phyloP scores from a whole-genome alignment of 176 grass and related monocot genomes.

The Oryza australiensis region DNA sequence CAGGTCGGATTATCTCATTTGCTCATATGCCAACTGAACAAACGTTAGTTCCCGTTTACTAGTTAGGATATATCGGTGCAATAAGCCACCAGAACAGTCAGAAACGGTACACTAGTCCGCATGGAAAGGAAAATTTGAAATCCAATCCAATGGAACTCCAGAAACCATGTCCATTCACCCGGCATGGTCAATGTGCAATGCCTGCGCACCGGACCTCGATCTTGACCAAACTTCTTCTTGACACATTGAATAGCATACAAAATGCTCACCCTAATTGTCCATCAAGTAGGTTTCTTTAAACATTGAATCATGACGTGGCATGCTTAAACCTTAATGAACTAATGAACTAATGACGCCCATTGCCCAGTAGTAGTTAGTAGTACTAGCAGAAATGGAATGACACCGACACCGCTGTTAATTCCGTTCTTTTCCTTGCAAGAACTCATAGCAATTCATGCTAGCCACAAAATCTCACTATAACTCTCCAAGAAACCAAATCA shows the following conservation, averaged over 20 bases:
- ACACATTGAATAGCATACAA: background rate
- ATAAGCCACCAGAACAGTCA: background rate
- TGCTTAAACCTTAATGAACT: background rate
- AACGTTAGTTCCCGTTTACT: background rate
- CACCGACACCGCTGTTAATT: background rate
- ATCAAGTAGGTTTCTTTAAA: background rate
- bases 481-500: background rate
- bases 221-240: background rate
- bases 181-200: background rate
- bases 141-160: background rate
- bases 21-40: background rate
- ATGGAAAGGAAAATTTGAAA: background rate
- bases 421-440: background rate
- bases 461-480: background rate
- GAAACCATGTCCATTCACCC: background rate
- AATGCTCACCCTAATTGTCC: background rate
- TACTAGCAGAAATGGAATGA: background rate
- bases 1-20: too few species aligned
- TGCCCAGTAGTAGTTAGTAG: background rate
- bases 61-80: background rate
- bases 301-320: background rate
- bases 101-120: background rate
- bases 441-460: background rate
- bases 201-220: background rate
- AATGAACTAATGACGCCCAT: too few species aligned